Percentiles rank a stretch among this genome's conserved stretches.
phyloP scores from a whole-genome alignment of 106 monocot genomes.

The Allium fistulosum region DNA sequence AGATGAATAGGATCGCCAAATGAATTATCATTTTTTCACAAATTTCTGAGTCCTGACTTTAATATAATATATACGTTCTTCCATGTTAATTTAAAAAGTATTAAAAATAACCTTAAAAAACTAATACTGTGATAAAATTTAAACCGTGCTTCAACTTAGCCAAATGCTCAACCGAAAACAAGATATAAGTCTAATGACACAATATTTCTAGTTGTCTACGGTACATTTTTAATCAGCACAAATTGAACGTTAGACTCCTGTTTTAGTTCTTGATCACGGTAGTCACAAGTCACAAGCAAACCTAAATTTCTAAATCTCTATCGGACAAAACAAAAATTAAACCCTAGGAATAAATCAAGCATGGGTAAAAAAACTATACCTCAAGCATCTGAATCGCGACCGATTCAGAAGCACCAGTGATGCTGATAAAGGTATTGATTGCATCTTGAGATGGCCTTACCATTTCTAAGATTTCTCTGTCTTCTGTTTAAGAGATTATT shows the following conservation, averaged over 20 bases:
- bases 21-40: too few species aligned
- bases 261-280: too few species aligned
- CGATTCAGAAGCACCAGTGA: constrained; percentile 47
- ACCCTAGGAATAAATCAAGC: neutral
- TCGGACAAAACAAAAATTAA: neutral
- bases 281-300: neutral
- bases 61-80: too few species aligned
- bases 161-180: neutral
- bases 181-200: neutral
- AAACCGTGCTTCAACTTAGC: neutral
- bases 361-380: constrained; percentile 9
- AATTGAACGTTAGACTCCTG: neutral
- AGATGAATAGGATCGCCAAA: too few species aligned
- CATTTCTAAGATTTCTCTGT: constrained; percentile 16
- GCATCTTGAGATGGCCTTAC: constrained; percentile 46
- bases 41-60: too few species aligned
- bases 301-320: neutral
- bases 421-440: constrained; percentile 62
- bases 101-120: too few species aligned
- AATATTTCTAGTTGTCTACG: neutral
- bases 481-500: too few species aligned
- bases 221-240: neutral
- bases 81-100: too few species aligned
- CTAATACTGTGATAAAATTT: too few species aligned
- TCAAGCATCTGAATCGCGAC: constrained; percentile 54